Base-by-base conservation (phyloP, 2,329 filamentous ascomycete genomes). In the Fusarium robinianum region DNA sequence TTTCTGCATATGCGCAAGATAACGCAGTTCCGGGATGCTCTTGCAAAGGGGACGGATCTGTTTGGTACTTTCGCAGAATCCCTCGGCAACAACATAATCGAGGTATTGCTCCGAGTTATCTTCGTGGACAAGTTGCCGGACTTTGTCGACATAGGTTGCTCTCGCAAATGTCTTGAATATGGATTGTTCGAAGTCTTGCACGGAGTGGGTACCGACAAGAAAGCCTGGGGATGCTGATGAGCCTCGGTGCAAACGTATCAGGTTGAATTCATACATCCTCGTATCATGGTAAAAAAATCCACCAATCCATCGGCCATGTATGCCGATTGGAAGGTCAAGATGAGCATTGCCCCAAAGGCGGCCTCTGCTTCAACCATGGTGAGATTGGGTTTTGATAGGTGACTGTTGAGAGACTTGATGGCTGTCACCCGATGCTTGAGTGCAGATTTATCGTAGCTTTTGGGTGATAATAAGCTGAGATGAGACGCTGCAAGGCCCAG, bases 401-500 rank as follows among this genome's bases (percentile, higher is more conserved):
- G 53, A 8, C 55, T 38, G 42, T 72, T 72, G 3, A 73, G 57
- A 4, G 51, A 43, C 18, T 62, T 55, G 26, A 73, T 70, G n/a
- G 71, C 66, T 6, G 55, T 53, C 17, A 72, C 60, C 5, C 70
- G 60, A 46, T 73, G 71, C 11, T 60, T 49, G 9, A 72, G 52
- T 1, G 69, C 69, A 2, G 54, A 46, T 5, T 53, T 45, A 1
- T 58, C 50, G 31, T 64, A 61, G 27, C 49, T 51, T 9, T 39
- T 49, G 2, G 51, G 52, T 4, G 55, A 48, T 2, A 62, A 37
- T 2, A 71, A 49, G 22, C 51, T 45, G 14, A 73, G 58, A 48
- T 73, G 69, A 3, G 67, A 70, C 4, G 70, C 70, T 1, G 64
- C 69, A 2, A 73, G 60, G 1, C 65, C 71, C 1, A 73, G 58